Evolutionary conservation across 1,284 basidiomycete genomes (phyloP).

Genomic region (Fomitopsis schrenkii): DNA sequence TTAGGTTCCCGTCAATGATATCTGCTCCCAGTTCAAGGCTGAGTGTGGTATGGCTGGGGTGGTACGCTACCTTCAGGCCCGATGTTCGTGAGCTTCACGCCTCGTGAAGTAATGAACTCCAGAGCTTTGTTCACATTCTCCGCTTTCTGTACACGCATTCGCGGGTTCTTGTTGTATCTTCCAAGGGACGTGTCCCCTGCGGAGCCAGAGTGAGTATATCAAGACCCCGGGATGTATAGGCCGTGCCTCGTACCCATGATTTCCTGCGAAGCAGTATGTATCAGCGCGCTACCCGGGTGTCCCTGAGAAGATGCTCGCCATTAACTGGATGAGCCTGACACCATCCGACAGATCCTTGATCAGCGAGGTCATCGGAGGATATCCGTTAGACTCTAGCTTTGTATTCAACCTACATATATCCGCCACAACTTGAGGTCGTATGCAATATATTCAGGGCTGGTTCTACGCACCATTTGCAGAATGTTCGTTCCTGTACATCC

Average conservation of each 20-base stretch:
- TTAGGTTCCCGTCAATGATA: constrained; percentile 96
- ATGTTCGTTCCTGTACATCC: constrained; percentile 72
- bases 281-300: neutral
- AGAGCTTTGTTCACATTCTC: constrained; percentile 98
- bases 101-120: constrained; percentile 92
- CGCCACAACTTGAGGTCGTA: constrained; percentile 1
- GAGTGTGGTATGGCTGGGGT: neutral
- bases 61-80: constrained; percentile 76
- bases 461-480: constrained; percentile 78
- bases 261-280: constrained; percentile 50
- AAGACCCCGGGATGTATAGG: neutral
- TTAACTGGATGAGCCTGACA: constrained; percentile 88
- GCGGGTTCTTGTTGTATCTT: constrained; percentile 85
- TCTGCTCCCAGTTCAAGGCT: constrained; percentile 43
- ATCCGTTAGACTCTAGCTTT: constrained; percentile 82
- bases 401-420: constrained; percentile 79
- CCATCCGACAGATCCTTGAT: constrained; percentile 93
- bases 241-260: constrained; percentile 73
- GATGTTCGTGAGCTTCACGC: constrained; percentile 96
- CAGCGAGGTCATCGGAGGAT: constrained; percentile 89
- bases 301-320: constrained; percentile 48
- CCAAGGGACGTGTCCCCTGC: constrained; percentile 87
- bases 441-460: neutral
- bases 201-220: neutral
- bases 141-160: constrained; percentile 94